These are phyloP conservation scores for Pseudocohnilembus persalinus DNA, from an alignment of 169 alveolate genomes.

Conservation along the genomic window DNA sequence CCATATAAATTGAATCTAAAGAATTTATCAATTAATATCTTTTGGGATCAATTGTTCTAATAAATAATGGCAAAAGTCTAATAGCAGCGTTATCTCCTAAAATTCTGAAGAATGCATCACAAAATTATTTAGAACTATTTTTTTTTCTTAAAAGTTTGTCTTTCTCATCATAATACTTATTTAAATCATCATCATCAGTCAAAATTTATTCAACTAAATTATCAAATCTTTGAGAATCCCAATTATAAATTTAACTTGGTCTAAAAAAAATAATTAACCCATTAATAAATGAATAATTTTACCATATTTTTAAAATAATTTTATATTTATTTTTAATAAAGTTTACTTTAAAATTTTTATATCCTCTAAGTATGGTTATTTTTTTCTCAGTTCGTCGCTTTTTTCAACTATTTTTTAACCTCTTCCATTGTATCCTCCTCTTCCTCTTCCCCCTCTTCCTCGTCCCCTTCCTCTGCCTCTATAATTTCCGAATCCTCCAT, in stretches of 20 bases:
- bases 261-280: neutral
- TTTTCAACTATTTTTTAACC: neutral
- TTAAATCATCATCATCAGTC: neutral
- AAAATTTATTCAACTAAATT: neutral
- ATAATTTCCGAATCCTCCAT: too few relatives aligned
- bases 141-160: constrained; percentile 2
- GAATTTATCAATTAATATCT: neutral
- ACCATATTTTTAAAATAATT: neutral
- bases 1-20: constrained; percentile 18
- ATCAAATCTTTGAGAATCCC: neutral
- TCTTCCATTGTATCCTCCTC: neutral
- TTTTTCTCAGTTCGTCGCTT: neutral
- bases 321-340: too few relatives aligned
- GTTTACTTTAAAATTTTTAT: neutral
- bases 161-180: too few relatives aligned
- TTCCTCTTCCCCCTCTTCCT: neutral
- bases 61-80: constrained; percentile 24
- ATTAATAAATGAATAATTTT: too few relatives aligned
- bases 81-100: constrained; percentile 21
- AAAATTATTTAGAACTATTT: constrained; percentile 11
- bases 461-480: neutral
- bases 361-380: neutral
- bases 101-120: constrained; percentile 7
- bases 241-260: too few relatives aligned
- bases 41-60: constrained; percentile 1